Base-by-base conservation (phyloP, 1,284 basidiomycete genomes). In the Cerrena zonata region DNA sequence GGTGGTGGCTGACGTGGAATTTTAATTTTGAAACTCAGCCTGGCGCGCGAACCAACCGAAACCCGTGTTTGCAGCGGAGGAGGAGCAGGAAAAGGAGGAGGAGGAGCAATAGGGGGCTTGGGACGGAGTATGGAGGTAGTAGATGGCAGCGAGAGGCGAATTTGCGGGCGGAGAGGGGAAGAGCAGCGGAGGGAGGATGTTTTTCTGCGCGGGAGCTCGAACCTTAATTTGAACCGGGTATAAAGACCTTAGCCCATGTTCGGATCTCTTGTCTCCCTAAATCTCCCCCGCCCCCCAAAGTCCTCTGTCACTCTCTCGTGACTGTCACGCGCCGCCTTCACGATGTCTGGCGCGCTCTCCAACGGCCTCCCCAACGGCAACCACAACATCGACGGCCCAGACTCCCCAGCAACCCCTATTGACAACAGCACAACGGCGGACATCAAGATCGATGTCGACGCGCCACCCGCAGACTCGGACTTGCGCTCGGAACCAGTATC, bases 1-100 rank as follows among this genome's bases (percentile, higher is more conserved):
- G 70, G 72, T 70, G 69, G 65, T 64, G 70, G 72, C 81, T 83
- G 77, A 82, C 80, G 79, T 84, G 77, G 72, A 73, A 74, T 73
- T 65, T 72, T 78, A 75, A 70, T 70, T 72, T 75, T 73, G 70
- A 73, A 67, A 71, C 65, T 58, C 79, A 91, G 89, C 89, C 38
- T 91, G 89, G 89, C 78, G 75, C 68, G 69, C 74, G 58, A 91
- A 85, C 70, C 89, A 91, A 64, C 88, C 89, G 48, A 80, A 81
- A 63, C 81, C 88, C 0, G 86, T 91, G 53, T 91, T 91, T 67
- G 77, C 79, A 52, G 61, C 72, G 56, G 67, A 60, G 50, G 70
- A 72, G 51, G 74, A 77, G 59, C 80, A 75, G 54, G 72, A 76
- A 34, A 71, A 77, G 56, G 78, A 81, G 56, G 78, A 81, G 53